phyloP scores from a whole-genome alignment of 2,329 filamentous ascomycete genomes.

The Hyphodiscus sp. region DNA sequence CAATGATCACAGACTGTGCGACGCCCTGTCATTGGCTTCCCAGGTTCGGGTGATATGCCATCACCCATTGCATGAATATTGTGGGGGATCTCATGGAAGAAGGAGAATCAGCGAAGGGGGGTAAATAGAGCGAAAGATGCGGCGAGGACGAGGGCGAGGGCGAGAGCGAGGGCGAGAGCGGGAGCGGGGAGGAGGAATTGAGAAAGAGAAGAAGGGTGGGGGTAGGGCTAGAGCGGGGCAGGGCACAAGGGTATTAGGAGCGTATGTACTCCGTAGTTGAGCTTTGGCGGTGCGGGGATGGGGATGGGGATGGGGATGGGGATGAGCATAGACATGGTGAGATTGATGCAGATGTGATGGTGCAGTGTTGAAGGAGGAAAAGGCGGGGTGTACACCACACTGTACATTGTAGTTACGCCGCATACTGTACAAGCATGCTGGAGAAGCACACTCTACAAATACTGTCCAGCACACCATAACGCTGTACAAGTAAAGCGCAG shows the following conservation, averaged over 20 bases:
- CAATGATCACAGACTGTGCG: constrained; percentile 42
- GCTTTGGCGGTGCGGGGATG: neutral
- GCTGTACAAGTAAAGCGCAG: too few species aligned
- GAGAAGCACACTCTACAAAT: too few species aligned
- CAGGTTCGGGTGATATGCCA: constrained; percentile 26
- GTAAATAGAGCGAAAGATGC: constrained; percentile 22
- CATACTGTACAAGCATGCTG: too few species aligned
- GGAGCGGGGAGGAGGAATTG: neutral
- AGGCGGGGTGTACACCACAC: neutral
- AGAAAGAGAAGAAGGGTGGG: too few species aligned
- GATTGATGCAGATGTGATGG: too few species aligned
- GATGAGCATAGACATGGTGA: too few species aligned
- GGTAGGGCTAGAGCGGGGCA: too few species aligned
- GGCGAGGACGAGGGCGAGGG: neutral
- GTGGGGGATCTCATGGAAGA: constrained; percentile 13
- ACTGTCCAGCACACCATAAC: too few species aligned
- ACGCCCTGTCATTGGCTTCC: constrained; percentile 15
- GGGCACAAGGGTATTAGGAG: too few species aligned
- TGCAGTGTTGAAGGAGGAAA: neutral
- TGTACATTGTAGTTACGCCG: too few species aligned
- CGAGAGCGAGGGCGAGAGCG: constrained; percentile 24
- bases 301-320: too few species aligned
- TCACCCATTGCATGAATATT: constrained; percentile 4
- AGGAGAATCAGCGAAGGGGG: neutral
- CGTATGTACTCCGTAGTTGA: too few species aligned